These are phyloP conservation scores for Irpex sp. DNA, from an alignment of 1,284 basidiomycete genomes.

Conservation along the genomic window DNA sequence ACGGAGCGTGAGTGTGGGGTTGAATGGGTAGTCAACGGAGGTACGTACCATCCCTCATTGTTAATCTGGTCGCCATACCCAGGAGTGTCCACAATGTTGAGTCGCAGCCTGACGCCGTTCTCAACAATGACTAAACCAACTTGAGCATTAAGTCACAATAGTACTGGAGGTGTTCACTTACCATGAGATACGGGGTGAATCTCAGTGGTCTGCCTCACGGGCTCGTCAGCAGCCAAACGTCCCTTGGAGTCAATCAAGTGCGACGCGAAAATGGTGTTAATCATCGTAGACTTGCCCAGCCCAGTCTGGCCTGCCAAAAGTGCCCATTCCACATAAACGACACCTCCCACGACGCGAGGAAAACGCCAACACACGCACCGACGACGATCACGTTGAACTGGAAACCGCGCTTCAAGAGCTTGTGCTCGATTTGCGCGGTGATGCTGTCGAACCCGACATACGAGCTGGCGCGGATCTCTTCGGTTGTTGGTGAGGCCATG, in stretches of 20 bases:
- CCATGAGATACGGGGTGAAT: slow-evolving; percentile 95
- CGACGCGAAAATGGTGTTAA: slow-evolving; percentile 98
- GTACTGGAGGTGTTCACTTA: slow-evolving; percentile 36
- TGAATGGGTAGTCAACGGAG: slow-evolving; percentile 2
- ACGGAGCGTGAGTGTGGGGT: slow-evolving; percentile 2
- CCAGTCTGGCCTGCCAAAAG: slow-evolving; percentile 83
- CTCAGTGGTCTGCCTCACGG: slow-evolving; percentile 92
- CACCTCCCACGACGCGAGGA: neutral
- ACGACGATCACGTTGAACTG: slow-evolving; percentile 98
- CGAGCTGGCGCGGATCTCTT: slow-evolving; percentile 84
- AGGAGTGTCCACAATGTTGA: slow-evolving; percentile 99
- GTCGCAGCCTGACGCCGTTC: slow-evolving; percentile 90
- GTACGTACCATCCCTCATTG: slow-evolving; percentile 91
- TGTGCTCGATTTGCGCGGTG: slow-evolving; percentile 98
- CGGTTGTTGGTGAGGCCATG: slow-evolving; percentile 29
- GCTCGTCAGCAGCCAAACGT: slow-evolving; percentile 82
- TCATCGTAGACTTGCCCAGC: slow-evolving; percentile 96
- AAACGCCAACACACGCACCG: slow-evolving; percentile 52
- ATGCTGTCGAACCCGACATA: slow-evolving; percentile 97
- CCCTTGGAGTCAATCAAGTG: slow-evolving; percentile 98
- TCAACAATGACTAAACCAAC: slow-evolving; percentile 80
- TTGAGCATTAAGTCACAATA: neutral
- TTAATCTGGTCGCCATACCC: slow-evolving; percentile 99
- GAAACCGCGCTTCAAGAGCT: slow-evolving; percentile 98
- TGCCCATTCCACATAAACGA: neutral